These are phyloP conservation scores for Megacollybia marginata DNA, from an alignment of 768 basidiomycete genomes.

Conservation along the genomic window DNA sequence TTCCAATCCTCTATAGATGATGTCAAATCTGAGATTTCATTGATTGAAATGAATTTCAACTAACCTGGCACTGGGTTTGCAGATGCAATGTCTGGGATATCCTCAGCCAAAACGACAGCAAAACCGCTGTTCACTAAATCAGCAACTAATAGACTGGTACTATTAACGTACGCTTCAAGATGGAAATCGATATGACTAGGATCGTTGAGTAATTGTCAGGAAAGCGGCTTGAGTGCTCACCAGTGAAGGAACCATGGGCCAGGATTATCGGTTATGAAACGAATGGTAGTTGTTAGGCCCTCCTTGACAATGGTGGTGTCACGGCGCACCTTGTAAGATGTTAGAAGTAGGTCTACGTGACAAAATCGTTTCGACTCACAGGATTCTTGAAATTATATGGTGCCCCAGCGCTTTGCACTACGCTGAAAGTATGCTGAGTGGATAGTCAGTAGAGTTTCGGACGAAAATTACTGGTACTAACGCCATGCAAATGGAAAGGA, in stretches of 20 bases:
- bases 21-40: not conserved
- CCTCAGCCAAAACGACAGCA: slow-evolving; percentile 11
- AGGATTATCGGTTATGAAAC: slow-evolving; percentile 10
- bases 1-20: not conserved
- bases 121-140: slow-evolving; percentile 4
- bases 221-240: slow-evolving; percentile 1
- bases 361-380: slow-evolving; percentile 15
- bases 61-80: slow-evolving; percentile 6
- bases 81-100: slow-evolving; percentile 6
- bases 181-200: slow-evolving; percentile 24
- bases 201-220: not conserved
- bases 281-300: slow-evolving; percentile 15
- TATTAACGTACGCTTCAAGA: slow-evolving; percentile 14
- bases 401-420: slow-evolving; percentile 20
- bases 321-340: slow-evolving; percentile 15
- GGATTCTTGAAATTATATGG: slow-evolving; percentile 34
- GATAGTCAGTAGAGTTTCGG: not conserved
- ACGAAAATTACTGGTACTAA: not conserved
- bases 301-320: slow-evolving; percentile 10
- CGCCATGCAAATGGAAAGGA: slow-evolving; percentile 10
- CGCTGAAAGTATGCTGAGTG: slow-evolving; percentile 21
- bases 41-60: not conserved
- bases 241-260: slow-evolving; percentile 13
- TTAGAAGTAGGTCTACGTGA: not conserved
- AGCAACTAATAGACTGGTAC: not conserved